Base-by-base conservation (phyloP, 306 rosid species). In the Albizia julibrissin region DNA sequence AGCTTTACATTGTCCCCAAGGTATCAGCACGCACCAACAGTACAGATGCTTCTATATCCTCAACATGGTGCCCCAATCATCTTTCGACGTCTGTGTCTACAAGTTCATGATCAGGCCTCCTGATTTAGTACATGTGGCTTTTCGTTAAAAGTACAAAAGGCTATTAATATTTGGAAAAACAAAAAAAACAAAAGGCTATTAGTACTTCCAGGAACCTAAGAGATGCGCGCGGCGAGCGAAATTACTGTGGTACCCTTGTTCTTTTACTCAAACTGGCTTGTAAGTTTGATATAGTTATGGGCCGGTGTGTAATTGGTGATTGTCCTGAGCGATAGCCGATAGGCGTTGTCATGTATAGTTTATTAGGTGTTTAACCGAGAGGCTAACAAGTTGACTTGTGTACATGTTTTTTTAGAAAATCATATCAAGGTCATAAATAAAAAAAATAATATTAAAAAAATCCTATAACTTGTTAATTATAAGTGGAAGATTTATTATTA, bases 1-100 rank as follows among this genome's bases (percentile, higher is more conserved):
- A 83, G 88, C 5, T 95, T 95, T 86, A 87, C 87, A 72, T 75
- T 95, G 84, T 91, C 98, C 75, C 97, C 98, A 1, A 86, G 85
- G 73, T 95, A 95, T 86, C 96, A 88, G 49, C 99, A 95, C 29
- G 99, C 98, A 29, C 99, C 99, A 47, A 91, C 98, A 74, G 99
- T 93, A 43, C 90, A 89, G 81, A 95, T 95, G 98, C 86, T 93
- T 49, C 98, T 95, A 9, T 88, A 95, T 77, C 99, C 99, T 12
- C 99, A 95, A 75, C 74, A 95, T 69, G 99, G 99, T 15, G 99
- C 98, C 0, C 98, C 99, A 50, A 81, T 95, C 83, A 77, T 91
- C 10, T 92, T 95, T 80, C 87, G 81, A 72, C 90, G 70, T n/a
- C 69, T 89, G 69, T 82, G 69, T 82, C 94, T 12, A 39, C 29